A percentile compares a stretch with the other conserved stretches of the same genome.
These are phyloP conservation scores for Dalbergia cultrata DNA, from an alignment of 306 rosid genomes.

Conservation along the genomic window DNA sequence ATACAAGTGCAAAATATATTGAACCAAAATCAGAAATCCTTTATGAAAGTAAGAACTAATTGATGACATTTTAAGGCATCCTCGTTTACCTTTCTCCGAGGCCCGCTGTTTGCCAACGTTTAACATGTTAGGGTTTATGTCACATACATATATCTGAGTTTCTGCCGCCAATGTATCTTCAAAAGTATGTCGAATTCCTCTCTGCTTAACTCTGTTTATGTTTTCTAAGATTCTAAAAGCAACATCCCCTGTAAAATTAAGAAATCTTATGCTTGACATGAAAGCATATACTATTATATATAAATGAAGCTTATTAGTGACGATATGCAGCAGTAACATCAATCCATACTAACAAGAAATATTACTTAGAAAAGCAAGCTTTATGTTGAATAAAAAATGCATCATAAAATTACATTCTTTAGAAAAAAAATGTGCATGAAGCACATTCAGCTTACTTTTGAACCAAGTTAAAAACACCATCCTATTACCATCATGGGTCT, in stretches of 20 bases:
- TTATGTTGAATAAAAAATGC: not conserved
- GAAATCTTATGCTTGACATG: slow-evolving; percentile 26
- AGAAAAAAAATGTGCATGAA: not conserved
- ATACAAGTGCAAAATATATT: slow-evolving; percentile 29
- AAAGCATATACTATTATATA: not conserved
- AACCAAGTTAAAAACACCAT: slow-evolving; percentile 25
- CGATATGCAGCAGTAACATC: slow-evolving; percentile 29
- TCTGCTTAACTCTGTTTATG: slow-evolving; percentile 71
- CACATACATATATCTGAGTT: slow-evolving; percentile 86
- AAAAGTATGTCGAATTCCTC: slow-evolving; percentile 62
- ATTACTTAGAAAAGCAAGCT: slow-evolving; percentile 34
- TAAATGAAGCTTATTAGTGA: slow-evolving; percentile 2
- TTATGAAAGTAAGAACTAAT: slow-evolving; percentile 19
- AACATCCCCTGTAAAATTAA: slow-evolving; percentile 82
- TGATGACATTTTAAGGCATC: slow-evolving; percentile 19
- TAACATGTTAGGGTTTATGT: slow-evolving; percentile 89
- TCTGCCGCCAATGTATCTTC: slow-evolving; percentile 69
- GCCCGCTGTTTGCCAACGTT: slow-evolving; percentile 85
- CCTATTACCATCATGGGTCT: not conserved
- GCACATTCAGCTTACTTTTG: slow-evolving; percentile 12
- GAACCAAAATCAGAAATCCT: slow-evolving; percentile 25
- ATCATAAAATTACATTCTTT: slow-evolving; percentile 11
- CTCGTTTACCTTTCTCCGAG: slow-evolving; percentile 69
- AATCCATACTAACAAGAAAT: slow-evolving; percentile 25
- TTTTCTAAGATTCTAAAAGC: slow-evolving; percentile 88